Base-by-base conservation (phyloP, 2,329 filamentous ascomycete species). In the Aspergillus aculeatinus region DNA sequence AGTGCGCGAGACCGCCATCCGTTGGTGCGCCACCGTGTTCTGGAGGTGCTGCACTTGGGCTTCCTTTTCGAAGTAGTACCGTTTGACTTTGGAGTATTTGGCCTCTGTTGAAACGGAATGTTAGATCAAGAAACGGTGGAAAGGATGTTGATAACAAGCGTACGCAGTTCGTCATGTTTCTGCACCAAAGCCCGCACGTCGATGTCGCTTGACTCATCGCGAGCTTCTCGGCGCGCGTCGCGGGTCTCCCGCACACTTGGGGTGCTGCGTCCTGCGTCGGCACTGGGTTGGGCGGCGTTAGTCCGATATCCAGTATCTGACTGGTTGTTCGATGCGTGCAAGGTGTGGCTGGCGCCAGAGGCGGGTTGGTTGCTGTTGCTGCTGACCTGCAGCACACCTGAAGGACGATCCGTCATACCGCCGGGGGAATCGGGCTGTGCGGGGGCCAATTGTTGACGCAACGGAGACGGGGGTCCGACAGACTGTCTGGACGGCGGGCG, bases 81-180 rank as follows among this genome's bases (percentile, higher is more conserved):
- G 88, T 81, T 99, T 99, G 60, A 99, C 94, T 73, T 97, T 96
- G 75, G 96, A 96, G 75, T 99, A 99, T 80, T 99, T 99, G 67
- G 87, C 87, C 71, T 95, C 93, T 96, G 60, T 61, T 19, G 10
- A 42, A 9, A 55, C 58, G n/a, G 51, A 42, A 60, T 62, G 53
- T 58, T 47, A 55, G 55, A 51, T 19, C 48, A 31, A 50, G n/a
- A 53, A 56, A 6, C 47, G 27, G 23, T 48, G 29, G 50, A 39
- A 42, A 27, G 14, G 29, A 16, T 21, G 62, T n/a, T 29, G 23
- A 48, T 7, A 55, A 27, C 21, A 51, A 33, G 62, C 77, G 62
- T 76, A 80, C 79, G 79, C 33, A 82, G 70, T 70, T 78, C 79
- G 68, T 80, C 77, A 68, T 80, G 72, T 60, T 74, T 75, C 65